phyloP scores from a whole-genome alignment of 805 yeast genomes.

The Lachancea sp. region DNA sequence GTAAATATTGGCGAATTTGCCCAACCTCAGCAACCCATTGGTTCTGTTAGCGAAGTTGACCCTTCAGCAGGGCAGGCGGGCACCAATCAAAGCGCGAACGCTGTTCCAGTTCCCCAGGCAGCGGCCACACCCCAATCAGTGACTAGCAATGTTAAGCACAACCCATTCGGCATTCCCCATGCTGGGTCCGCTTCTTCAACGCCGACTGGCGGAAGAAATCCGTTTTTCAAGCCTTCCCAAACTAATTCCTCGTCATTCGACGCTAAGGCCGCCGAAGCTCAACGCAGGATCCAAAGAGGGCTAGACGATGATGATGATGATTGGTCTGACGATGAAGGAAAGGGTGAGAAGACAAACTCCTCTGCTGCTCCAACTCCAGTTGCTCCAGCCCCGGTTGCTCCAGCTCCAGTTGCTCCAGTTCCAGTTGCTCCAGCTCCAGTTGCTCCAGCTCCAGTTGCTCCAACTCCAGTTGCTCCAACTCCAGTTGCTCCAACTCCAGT shows the following conservation, averaged over 20 bases:
- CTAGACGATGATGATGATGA: slow-evolving; percentile 33
- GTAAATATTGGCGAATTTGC: not conserved
- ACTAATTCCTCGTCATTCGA: slow-evolving; percentile 38
- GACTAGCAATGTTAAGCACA: slow-evolving; percentile 33
- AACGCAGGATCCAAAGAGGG: slow-evolving; percentile 64
- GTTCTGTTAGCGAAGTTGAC: not conserved
- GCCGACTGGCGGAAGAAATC: slow-evolving; percentile 34
- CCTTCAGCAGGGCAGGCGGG: too few relatives aligned
- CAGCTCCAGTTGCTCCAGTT: slow-evolving; percentile 4
- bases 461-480: slow-evolving; percentile 13
- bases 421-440: slow-evolving; percentile 4
- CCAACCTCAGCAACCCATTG: not conserved
- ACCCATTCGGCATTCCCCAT: slow-evolving; percentile 43
- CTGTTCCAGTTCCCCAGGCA: not conserved
- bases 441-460: slow-evolving; percentile 6
- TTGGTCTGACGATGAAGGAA: slow-evolving; percentile 33
- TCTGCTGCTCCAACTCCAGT: slow-evolving; percentile 7
- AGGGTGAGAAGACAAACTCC: not conserved
- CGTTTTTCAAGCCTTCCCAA: slow-evolving; percentile 51
- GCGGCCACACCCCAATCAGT: not conserved
- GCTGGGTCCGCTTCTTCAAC: slow-evolving; percentile 9
- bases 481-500: slow-evolving; percentile 16
- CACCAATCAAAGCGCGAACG: not conserved
- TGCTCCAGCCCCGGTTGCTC: slow-evolving; percentile 8
- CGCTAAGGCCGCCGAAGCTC: slow-evolving; percentile 56